Percentiles rank a stretch among this genome's conserved stretches.
These are phyloP conservation scores for Colletotrichum ledebouriae DNA, from an alignment of 2,329 filamentous ascomycete genomes.

Conservation along the genomic window DNA sequence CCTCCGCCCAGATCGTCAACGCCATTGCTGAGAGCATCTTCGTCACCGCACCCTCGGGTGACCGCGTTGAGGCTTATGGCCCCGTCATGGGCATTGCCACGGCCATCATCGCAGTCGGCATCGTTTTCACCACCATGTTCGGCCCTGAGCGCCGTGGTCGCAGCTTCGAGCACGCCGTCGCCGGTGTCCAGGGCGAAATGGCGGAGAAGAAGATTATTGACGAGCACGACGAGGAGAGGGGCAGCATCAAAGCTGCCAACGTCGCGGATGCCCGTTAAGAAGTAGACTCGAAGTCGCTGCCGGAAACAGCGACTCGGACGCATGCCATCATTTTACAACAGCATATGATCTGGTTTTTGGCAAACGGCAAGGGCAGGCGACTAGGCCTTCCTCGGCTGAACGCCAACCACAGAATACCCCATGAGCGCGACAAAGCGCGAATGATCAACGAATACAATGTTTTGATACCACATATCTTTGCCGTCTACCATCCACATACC, in stretches of 20 bases:
- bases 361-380: slow-evolving; percentile 6
- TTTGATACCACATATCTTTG: slow-evolving; percentile 17
- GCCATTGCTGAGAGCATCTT: slow-evolving; percentile 75
- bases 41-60: slow-evolving; percentile 65
- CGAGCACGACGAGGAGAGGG: slow-evolving; percentile 51
- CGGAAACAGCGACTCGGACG: slow-evolving; percentile 5
- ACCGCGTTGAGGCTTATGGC: slow-evolving; percentile 77
- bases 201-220: slow-evolving; percentile 48
- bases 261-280: slow-evolving; percentile 34
- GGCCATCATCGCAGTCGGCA: slow-evolving; percentile 80
- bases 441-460: slow-evolving; percentile 25
- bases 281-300: slow-evolving; percentile 21
- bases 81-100: slow-evolving; percentile 82
- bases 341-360: neutral
- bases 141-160: slow-evolving; percentile 82
- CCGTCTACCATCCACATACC: neutral
- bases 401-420: slow-evolving; percentile 23
- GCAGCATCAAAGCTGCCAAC: slow-evolving; percentile 32
- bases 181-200: slow-evolving; percentile 49
- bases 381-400: slow-evolving; percentile 7
- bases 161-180: slow-evolving; percentile 72
- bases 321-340: neutral
- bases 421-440: slow-evolving; percentile 11
- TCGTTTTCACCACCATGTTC: slow-evolving; percentile 75
- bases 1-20: slow-evolving; percentile 82